These are phyloP conservation scores for Ambrosia artemisiifolia DNA, from an alignment of 129 eudicot species.

Conservation along the genomic window DNA sequence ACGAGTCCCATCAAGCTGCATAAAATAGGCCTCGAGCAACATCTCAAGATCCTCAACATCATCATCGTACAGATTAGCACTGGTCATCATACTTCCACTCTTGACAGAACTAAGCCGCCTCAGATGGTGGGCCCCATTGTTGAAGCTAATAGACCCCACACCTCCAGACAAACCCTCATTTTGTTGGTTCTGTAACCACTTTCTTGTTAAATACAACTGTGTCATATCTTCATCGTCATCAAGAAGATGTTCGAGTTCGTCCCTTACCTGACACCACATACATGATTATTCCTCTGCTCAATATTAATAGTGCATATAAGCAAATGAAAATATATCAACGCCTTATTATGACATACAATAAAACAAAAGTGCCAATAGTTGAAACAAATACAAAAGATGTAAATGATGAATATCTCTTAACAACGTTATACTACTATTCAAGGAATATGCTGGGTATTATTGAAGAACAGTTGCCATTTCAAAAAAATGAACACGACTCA, in stretches of 20 bases:
- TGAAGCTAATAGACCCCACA: slow-evolving; percentile 51
- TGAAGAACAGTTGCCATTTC: neutral
- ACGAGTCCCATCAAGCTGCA: slow-evolving; percentile 98
- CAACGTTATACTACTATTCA: neutral
- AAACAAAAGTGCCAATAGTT: neutral
- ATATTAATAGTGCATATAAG: neutral
- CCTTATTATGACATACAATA: neutral
- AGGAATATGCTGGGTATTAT: neutral
- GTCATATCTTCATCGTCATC: slow-evolving; percentile 99
- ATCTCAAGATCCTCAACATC: slow-evolving; percentile 98
- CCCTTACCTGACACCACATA: slow-evolving; percentile 67
- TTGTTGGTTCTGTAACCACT: slow-evolving; percentile 82
- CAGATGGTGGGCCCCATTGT: slow-evolving; percentile 46
- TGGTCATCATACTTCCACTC: slow-evolving; percentile 78
- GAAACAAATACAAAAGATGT: neutral
- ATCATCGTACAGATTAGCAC: slow-evolving; percentile 54
- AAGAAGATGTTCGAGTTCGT: slow-evolving; percentile 97
- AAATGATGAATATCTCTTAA: neutral
- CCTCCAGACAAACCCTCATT: slow-evolving; percentile 54
- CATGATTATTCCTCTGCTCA: slow-evolving; percentile 1
- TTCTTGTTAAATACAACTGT: slow-evolving; percentile 79
- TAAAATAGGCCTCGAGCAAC: slow-evolving; percentile 98
- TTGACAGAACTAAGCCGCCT: slow-evolving; percentile 65
- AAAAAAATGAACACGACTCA: neutral
- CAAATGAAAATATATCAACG: neutral